phyloP scores from a whole-genome alignment of 768 basidiomycete genomes.

The Amanita brunnescens region DNA sequence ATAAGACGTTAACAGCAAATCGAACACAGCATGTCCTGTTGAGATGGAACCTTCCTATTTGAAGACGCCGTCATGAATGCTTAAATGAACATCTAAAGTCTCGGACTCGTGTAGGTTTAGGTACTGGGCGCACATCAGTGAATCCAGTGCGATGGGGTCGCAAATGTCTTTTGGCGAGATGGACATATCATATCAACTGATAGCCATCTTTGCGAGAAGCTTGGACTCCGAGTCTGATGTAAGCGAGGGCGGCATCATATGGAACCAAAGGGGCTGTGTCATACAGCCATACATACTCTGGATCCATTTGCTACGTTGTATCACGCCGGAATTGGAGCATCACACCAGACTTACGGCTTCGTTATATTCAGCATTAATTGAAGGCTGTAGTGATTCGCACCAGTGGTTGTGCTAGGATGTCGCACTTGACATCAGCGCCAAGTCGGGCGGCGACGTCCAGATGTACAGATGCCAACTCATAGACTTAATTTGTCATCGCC shows the following conservation, averaged over 20 bases:
- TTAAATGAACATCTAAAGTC: neutral
- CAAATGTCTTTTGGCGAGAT: constrained; percentile 8
- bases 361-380: no score
- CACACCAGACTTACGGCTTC: neutral
- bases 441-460: neutral
- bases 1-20: neutral
- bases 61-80: neutral
- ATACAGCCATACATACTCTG: no score
- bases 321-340: neutral
- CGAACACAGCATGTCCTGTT: neutral
- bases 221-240: neutral
- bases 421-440: neutral
- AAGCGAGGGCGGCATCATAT: neutral
- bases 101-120: neutral
- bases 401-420: neutral
- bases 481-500: neutral
- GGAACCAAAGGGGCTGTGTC: neutral
- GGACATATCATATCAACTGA: constrained; percentile 38
- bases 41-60: neutral
- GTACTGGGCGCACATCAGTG: neutral
- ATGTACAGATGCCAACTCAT: no score
- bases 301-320: neutral
- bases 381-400: neutral
- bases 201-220: neutral
- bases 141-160: constrained; percentile 30